Conservation (phyloP, 176 grass and related monocot species). For the Hordeum marinum region DNA sequence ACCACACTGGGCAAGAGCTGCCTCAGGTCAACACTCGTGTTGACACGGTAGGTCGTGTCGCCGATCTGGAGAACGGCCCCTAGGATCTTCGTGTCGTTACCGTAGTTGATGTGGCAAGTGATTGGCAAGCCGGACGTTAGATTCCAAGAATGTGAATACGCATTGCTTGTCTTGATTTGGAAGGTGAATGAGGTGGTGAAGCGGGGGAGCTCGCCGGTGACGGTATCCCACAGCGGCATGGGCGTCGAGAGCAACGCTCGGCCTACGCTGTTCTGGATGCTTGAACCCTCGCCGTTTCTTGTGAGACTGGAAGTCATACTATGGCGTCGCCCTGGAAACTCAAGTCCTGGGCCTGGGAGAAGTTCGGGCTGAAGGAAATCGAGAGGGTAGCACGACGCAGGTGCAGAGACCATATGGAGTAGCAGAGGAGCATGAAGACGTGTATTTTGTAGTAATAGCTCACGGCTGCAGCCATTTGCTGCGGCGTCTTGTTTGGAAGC, state of each 20-base stretch:
- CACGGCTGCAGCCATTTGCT: not conserved
- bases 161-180: not conserved
- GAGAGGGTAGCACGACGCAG: too few species aligned
- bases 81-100: not conserved
- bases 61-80: not conserved
- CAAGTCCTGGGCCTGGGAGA: not conserved
- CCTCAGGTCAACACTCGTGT: not conserved
- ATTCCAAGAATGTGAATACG: too few species aligned
- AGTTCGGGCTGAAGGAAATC: not conserved
- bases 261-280: not conserved
- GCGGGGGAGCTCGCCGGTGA: conserved; percentile 18
- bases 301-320: not conserved
- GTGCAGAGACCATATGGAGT: not conserved
- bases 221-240: conserved; percentile 22
- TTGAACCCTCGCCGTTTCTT: not conserved
- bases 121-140: not conserved
- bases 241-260: not conserved
- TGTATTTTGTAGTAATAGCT: not conserved
- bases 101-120: not conserved
- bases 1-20: not conserved
- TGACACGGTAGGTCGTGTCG: not conserved
- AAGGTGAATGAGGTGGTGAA: conserved; percentile 42
- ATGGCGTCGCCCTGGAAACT: not conserved
- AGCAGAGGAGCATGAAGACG: not conserved
- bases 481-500: not conserved